Conservation (phyloP, 345 rosid species). For the Salix suchowensis region DNA sequence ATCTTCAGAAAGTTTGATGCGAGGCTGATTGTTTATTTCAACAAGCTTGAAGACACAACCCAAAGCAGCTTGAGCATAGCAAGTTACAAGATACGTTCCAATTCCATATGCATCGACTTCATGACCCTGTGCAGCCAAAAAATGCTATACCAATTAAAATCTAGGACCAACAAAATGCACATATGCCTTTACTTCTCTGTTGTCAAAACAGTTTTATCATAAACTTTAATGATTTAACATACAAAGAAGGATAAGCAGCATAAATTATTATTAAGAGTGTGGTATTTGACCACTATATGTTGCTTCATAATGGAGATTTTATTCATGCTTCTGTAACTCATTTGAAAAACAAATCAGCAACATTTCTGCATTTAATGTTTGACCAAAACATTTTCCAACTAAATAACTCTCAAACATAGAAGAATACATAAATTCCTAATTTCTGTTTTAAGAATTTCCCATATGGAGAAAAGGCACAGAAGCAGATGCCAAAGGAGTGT, state of each 20-base stretch:
- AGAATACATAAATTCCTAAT: background rate
- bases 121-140: slow-evolving; percentile 56
- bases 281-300: background rate
- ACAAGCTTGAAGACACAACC: slow-evolving; percentile 99
- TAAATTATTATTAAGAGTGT: background rate
- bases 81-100: slow-evolving; percentile 90
- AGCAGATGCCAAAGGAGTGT: background rate
- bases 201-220: background rate
- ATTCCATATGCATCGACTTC: slow-evolving; percentile 90
- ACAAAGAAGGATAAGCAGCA: background rate
- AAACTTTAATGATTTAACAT: background rate
- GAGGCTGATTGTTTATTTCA: slow-evolving; percentile 84
- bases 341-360: background rate
- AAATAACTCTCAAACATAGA: background rate
- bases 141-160: slow-evolving; percentile 1
- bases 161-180: background rate
- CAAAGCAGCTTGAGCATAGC: slow-evolving; percentile 89
- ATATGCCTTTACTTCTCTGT: background rate
- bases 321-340: background rate
- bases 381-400: background rate
- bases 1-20: slow-evolving; percentile 98
- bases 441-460: background rate
- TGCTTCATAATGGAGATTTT: background rate
- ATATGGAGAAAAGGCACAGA: background rate
- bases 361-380: background rate